A percentile compares a stretch with the other conserved stretches of the same genome.
Conservation (phyloP, 257 asterid genomes). For the Solanum gracilifrons region DNA sequence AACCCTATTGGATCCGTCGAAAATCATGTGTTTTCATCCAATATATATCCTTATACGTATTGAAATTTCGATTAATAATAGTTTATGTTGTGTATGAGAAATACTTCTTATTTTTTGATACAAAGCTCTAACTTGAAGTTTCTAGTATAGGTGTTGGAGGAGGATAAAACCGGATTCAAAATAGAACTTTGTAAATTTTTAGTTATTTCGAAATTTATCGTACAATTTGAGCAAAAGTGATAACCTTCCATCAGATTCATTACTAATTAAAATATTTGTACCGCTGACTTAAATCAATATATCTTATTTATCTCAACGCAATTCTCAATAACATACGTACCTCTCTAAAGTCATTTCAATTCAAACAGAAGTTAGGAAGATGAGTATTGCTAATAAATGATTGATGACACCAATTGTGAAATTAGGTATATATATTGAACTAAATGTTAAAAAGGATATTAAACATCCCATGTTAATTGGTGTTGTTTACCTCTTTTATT, state of each 20-base stretch:
- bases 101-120: background rate
- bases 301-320: background rate
- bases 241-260: rapidly evolving
- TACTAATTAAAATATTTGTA: background rate
- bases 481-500: background rate
- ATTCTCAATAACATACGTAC: too few species aligned
- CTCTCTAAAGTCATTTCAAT: background rate
- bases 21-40: background rate
- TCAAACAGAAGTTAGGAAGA: background rate
- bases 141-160: background rate
- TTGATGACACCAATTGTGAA: background rate
- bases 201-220: background rate
- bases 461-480: background rate
- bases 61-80: background rate
- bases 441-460: background rate
- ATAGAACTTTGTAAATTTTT: background rate
- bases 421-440: background rate
- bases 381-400: background rate
- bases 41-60: background rate
- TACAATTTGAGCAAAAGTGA: background rate
- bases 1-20: background rate
- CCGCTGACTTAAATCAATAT: background rate
- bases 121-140: background rate
- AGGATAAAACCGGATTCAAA: background rate
- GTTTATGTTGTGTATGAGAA: background rate